Conservation (phyloP, 192 early-diverging fungal species). For the Linnemannia hyalina region DNA sequence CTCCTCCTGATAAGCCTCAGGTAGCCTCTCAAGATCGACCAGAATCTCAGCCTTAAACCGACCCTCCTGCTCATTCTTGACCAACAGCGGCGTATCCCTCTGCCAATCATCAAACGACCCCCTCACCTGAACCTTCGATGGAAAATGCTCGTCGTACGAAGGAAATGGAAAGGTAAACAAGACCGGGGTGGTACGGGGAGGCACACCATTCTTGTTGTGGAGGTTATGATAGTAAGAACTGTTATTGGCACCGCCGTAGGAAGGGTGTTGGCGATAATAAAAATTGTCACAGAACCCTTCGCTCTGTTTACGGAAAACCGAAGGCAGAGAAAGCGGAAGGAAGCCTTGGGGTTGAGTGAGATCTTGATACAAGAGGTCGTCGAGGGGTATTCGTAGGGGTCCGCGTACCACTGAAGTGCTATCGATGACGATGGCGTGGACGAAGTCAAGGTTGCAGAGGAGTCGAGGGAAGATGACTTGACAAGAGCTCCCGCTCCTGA, state of each 20-base stretch:
- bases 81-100: background rate
- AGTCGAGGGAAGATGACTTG: background rate
- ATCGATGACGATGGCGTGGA: background rate
- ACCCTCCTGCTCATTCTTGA: conserved; percentile 7
- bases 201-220: background rate
- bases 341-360: conserved; percentile 8
- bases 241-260: background rate
- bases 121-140: conserved; percentile 19
- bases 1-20: background rate
- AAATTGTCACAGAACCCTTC: background rate
- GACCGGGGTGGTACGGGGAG: conserved; percentile 6
- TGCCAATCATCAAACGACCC: conserved; percentile 31
- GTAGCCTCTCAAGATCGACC: conserved; percentile 15
- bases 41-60: conserved; percentile 17
- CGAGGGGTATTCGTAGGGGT: background rate
- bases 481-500: background rate
- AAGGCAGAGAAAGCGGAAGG: conserved; percentile 5
- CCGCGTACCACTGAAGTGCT: background rate
- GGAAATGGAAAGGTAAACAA: conserved; percentile 24
- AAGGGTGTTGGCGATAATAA: conserved; percentile 1
- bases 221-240: background rate
- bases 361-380: conserved; percentile 17
- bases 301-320: conserved; percentile 3
- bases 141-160: conserved; percentile 9
- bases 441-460: background rate